phyloP scores from a whole-genome alignment of 257 asterid species.

The Cruciata laevipes region DNA sequence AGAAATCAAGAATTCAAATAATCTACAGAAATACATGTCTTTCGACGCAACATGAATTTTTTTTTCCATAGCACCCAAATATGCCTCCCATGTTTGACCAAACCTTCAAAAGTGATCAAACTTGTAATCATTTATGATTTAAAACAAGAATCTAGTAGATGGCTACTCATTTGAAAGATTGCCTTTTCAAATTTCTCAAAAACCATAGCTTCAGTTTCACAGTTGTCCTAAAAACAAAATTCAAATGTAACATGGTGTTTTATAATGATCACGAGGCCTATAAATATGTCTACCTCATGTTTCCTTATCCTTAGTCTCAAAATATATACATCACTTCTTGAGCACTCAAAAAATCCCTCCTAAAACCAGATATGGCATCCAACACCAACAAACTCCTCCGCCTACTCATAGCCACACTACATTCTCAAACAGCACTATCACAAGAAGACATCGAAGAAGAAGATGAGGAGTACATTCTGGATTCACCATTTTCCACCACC shows the following conservation, averaged over 20 bases:
- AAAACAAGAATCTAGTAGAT: background rate
- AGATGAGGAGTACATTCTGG: slow-evolving; percentile 28
- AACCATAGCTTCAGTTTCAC: background rate
- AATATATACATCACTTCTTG: background rate
- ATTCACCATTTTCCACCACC: slow-evolving; percentile 16
- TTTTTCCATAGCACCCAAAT: no score
- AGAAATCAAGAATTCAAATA: no score
- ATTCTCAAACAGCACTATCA: slow-evolving; percentile 5
- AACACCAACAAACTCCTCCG: slow-evolving; percentile 32
- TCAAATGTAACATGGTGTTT: background rate
- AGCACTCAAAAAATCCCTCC: slow-evolving; percentile 5
- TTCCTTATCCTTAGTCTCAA: background rate
- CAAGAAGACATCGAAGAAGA: slow-evolving; percentile 10
- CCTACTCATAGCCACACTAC: slow-evolving; percentile 14
- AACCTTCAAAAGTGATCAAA: background rate
- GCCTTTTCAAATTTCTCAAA: background rate
- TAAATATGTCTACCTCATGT: background rate
- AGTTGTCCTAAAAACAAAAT: background rate
- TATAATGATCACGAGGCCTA: background rate
- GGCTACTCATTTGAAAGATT: background rate
- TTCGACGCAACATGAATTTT: no score
- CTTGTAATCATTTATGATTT: background rate
- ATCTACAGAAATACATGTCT: no score
- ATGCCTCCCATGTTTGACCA: background rate
- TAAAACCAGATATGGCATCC: slow-evolving; percentile 26